These are phyloP conservation scores for Hermanozyma aechmeae DNA, from an alignment of 805 yeast species.

Conservation along the genomic window DNA sequence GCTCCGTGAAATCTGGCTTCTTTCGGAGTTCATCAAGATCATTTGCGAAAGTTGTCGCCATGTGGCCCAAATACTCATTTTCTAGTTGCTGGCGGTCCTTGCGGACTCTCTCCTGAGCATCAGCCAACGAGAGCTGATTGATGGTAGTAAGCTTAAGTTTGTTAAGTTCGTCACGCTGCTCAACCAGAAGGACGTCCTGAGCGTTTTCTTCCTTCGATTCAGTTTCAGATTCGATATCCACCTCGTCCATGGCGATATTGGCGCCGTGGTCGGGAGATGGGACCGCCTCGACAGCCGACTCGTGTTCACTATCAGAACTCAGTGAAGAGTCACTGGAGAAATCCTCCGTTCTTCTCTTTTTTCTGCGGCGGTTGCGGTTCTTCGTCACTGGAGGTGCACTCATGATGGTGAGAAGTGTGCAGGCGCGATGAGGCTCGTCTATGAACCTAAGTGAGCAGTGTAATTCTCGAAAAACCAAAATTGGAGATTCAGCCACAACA, in stretches of 20 bases:
- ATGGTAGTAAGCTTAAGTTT: slow-evolving; percentile 17
- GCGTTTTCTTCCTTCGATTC: slow-evolving; percentile 2
- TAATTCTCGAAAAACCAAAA: too few species aligned
- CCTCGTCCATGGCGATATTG: slow-evolving; percentile 22
- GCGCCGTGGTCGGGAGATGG: too few species aligned
- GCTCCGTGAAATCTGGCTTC: slow-evolving; percentile 52
- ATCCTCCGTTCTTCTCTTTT: slow-evolving; percentile 80
- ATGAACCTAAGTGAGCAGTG: too few species aligned
- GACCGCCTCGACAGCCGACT: slow-evolving; percentile 2
- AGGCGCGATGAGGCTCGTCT: too few species aligned
- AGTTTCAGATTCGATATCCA: slow-evolving; percentile 19
- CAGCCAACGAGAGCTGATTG: slow-evolving; percentile 7
- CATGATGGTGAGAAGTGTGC: too few species aligned
- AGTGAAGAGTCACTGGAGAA: slow-evolving; percentile 40
- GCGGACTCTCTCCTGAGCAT: slow-evolving; percentile 11
- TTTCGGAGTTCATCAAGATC: slow-evolving; percentile 52
- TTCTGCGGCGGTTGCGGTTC: slow-evolving; percentile 39
- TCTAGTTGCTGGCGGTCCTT: slow-evolving; percentile 32
- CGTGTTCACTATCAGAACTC: slow-evolving; percentile 10
- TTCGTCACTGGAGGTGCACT: not conserved
- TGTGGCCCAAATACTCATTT: slow-evolving; percentile 41
- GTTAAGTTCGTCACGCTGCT: slow-evolving; percentile 11
- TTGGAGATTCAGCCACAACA: too few species aligned
- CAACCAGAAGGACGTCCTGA: slow-evolving; percentile 8
- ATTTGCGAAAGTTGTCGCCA: slow-evolving; percentile 52